Evolutionary conservation across 2,329 filamentous ascomycete genomes (phyloP).

Genomic region (Xylaria sp.): DNA sequence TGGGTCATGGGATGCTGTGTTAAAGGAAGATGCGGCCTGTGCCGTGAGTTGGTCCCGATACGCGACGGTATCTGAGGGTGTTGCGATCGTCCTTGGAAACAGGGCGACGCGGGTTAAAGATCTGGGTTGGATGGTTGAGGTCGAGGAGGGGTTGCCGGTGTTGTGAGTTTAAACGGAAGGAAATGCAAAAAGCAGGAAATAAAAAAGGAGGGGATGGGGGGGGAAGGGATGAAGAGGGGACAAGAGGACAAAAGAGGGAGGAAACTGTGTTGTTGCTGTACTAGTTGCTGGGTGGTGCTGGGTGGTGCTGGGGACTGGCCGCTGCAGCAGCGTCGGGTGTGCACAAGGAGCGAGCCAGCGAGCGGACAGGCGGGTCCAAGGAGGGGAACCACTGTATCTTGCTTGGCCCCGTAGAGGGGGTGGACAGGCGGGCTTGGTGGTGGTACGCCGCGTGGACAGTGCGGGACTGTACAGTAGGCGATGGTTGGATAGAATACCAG

Average conservation of each 20-base stretch:
- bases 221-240: slow-evolving; percentile 41
- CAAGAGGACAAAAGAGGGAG: slow-evolving; percentile 42
- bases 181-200: slow-evolving; percentile 39
- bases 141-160: slow-evolving; percentile 39
- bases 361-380: slow-evolving; percentile 26
- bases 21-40: slow-evolving; percentile 46
- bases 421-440: slow-evolving; percentile 11
- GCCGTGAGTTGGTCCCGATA: slow-evolving; percentile 39
- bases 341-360: slow-evolving; percentile 30
- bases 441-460: not conserved
- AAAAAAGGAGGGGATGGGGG: slow-evolving; percentile 40
- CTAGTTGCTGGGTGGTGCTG: slow-evolving; percentile 5
- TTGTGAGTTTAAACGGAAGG: slow-evolving; percentile 32
- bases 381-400: slow-evolving; percentile 25
- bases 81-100: slow-evolving; percentile 38
- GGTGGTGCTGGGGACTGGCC: slow-evolving; percentile 16
- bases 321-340: slow-evolving; percentile 23
- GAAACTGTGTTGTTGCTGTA: slow-evolving; percentile 34
- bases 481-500: not conserved
- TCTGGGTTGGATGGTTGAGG: slow-evolving; percentile 27
- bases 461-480: not conserved
- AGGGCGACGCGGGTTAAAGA: slow-evolving; percentile 39
- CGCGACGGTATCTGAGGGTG: slow-evolving; percentile 39
- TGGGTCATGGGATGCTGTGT: slow-evolving; percentile 60
- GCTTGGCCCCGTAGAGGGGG: slow-evolving; percentile 25